A percentile compares a stretch with the other conserved stretches of the same genome.
phyloP scores from a whole-genome alignment of 2,329 filamentous ascomycete species.

The Trichophyton simii region DNA sequence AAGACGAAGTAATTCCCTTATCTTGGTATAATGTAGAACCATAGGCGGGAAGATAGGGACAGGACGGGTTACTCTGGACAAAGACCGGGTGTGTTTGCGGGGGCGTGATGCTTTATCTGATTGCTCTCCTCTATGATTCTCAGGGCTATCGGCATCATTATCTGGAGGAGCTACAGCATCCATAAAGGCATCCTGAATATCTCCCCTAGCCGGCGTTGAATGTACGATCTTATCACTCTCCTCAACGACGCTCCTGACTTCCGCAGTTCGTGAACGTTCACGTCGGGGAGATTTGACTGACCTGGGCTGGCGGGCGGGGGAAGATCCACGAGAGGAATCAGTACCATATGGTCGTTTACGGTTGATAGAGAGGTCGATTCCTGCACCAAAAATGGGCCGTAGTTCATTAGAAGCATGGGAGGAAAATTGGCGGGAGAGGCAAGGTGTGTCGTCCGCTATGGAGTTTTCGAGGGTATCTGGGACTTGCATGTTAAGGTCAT shows the following conservation, averaged over 20 bases:
- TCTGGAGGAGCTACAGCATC: slow-evolving; percentile 23
- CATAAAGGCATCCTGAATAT: slow-evolving; percentile 22
- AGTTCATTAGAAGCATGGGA: slow-evolving; percentile 20
- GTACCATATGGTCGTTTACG: slow-evolving; percentile 35
- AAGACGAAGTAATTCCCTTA: slow-evolving; percentile 35
- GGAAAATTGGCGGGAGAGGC: slow-evolving; percentile 16
- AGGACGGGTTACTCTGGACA: slow-evolving; percentile 22
- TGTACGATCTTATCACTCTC: slow-evolving; percentile 32
- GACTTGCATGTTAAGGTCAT: slow-evolving; percentile 62
- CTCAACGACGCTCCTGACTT: slow-evolving; percentile 31
- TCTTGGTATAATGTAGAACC: slow-evolving; percentile 31
- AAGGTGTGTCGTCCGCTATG: slow-evolving; percentile 25
- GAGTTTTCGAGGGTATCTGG: slow-evolving; percentile 48
- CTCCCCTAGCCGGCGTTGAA: slow-evolving; percentile 27
- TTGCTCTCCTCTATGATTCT: slow-evolving; percentile 52
- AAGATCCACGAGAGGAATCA: slow-evolving; percentile 23
- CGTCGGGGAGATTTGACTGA: slow-evolving; percentile 21
- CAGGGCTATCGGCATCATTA: slow-evolving; percentile 71
- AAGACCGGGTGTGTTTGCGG: slow-evolving; percentile 20
- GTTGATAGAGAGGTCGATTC: slow-evolving; percentile 32
- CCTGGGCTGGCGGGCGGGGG: slow-evolving; percentile 21
- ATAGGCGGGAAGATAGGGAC: slow-evolving; percentile 22
- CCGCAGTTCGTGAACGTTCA: slow-evolving; percentile 28
- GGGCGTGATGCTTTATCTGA: background rate
- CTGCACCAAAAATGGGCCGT: slow-evolving; percentile 32